These are phyloP conservation scores for Gossypium rotundifolium DNA, from an alignment of 345 rosid species.

Conservation along the genomic window DNA sequence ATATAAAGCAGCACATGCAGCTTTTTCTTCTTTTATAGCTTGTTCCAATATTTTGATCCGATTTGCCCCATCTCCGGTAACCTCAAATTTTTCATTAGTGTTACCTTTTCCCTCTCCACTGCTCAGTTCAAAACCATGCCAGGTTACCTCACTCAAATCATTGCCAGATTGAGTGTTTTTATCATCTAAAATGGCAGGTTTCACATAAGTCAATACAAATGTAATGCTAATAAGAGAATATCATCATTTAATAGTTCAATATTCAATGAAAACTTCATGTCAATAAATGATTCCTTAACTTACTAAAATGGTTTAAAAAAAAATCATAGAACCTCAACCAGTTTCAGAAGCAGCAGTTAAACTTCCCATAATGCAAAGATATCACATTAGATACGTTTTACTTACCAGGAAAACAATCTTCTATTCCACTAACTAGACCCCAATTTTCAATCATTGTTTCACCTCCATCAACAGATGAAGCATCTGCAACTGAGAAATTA, in stretches of 20 bases:
- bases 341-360: background rate
- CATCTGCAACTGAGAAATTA: conserved; percentile 15
- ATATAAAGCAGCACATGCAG: conserved; percentile 38
- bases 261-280: background rate
- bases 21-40: conserved; percentile 49
- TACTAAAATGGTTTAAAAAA: background rate
- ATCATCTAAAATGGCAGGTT: conserved; percentile 24
- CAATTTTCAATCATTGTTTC: conserved; percentile 23
- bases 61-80: conserved; percentile 20
- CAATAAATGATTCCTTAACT: background rate
- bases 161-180: conserved; percentile 22
- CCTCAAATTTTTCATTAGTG: conserved; percentile 10
- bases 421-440: conserved; percentile 19
- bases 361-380: background rate
- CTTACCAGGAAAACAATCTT: conserved; percentile 37
- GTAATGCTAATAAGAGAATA: background rate
- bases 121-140: conserved; percentile 23
- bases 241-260: background rate
- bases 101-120: conserved; percentile 11
- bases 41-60: conserved; percentile 40
- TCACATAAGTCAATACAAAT: conserved; percentile 15
- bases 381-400: background rate
- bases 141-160: conserved; percentile 16
- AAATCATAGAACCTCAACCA: background rate
- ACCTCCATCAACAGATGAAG: conserved; percentile 14